Base-by-base conservation (phyloP, 495 filamentous ascomycete genomes). In the Mycothermus thermophilus region DNA sequence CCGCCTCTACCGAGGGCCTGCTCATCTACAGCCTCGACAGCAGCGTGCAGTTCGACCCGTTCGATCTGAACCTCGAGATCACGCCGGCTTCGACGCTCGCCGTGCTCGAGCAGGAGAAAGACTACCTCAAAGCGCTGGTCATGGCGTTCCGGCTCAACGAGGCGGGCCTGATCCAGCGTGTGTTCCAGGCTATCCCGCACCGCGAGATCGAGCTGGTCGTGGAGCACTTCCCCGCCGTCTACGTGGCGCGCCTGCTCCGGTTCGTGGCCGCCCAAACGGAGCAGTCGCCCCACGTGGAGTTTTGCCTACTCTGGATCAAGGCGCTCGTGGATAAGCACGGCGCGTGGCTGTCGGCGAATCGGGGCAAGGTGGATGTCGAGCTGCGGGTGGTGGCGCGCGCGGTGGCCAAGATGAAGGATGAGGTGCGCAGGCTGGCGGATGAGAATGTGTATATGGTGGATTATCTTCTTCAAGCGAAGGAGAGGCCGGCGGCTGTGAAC, bases 121-220 rank as follows among this genome's bases (percentile, higher is more conserved):
- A 92, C 25, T 93, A 79, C 59, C 67, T 95, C 22, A 93, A 85
- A 58, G 90, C 90, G 1, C 63, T 97, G 2, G 78, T 94, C 37
- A 95, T 96, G 88, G 82, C 87, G 1, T 96, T 97, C 67, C 80
- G 90, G 1, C 71, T 97, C 25, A 93, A 93, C 59, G 77, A 88
- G 47, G 64, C 67, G 2, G 68, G 71, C 31, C 64, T 96, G 16
- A 72, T 93, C 32, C 76, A 77, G 38, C 72, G 72, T 17, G 84
- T 95, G 8, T 95, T 93, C 58, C 82, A 88, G 60, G 66, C 71
- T 2, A 80, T 84, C 24, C 87, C 92, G 12, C 65, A 75, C 23
- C 58, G 64, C 11, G 82, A 83, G 46, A 82, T 97, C 38, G 39
- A 69, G 10, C 71, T 90, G 30, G 79, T 93, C 1, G 83, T 90